A percentile compares a stretch with the other conserved stretches of the same genome.
These are phyloP conservation scores for Sclerotiophoma versabilis DNA, from an alignment of 2,329 filamentous ascomycete species.

Conservation along the genomic window DNA sequence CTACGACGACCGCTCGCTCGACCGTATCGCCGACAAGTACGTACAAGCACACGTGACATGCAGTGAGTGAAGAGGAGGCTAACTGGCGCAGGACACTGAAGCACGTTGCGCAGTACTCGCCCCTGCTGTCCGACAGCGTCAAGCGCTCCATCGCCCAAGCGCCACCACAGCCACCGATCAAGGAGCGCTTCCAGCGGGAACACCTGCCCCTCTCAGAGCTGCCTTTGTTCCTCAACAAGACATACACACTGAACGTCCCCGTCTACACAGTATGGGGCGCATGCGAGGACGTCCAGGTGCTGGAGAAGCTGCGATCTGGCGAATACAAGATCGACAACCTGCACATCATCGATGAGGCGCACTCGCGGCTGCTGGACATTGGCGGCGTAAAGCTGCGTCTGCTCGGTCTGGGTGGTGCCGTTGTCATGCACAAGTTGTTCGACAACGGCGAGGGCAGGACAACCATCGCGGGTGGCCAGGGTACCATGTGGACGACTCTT, in stretches of 20 bases:
- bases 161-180: conserved; percentile 74
- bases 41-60: conserved; percentile 40
- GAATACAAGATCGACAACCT: conserved; percentile 98
- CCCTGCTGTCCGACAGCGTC: conserved; percentile 80
- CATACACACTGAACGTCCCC: conserved; percentile 89
- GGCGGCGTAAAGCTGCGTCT: conserved; percentile 95
- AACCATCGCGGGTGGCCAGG: conserved; percentile 96
- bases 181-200: conserved; percentile 79
- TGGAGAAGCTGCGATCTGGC: conserved; percentile 96
- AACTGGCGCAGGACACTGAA: conserved; percentile 77
- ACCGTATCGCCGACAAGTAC: conserved; percentile 98
- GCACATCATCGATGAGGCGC: conserved; percentile 97
- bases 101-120: conserved; percentile 98
- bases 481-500: conserved; percentile 99
- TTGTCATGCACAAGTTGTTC: conserved; percentile 99
- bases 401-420: conserved; percentile 90
- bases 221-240: conserved; percentile 84
- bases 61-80: conserved; percentile 18
- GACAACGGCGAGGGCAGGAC: conserved; percentile 98
- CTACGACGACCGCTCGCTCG: conserved; percentile 94
- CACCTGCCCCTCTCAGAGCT: conserved; percentile 93
- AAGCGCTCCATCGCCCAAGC: conserved; percentile 71
- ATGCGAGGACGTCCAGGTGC: conserved; percentile 94
- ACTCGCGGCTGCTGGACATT: conserved; percentile 91
- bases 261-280: conserved; percentile 99